A percentile compares a stretch with the other conserved stretches of the same genome.
These are phyloP conservation scores for Arachis monticola DNA, from an alignment of 331 rosid genomes.

Conservation along the genomic window DNA sequence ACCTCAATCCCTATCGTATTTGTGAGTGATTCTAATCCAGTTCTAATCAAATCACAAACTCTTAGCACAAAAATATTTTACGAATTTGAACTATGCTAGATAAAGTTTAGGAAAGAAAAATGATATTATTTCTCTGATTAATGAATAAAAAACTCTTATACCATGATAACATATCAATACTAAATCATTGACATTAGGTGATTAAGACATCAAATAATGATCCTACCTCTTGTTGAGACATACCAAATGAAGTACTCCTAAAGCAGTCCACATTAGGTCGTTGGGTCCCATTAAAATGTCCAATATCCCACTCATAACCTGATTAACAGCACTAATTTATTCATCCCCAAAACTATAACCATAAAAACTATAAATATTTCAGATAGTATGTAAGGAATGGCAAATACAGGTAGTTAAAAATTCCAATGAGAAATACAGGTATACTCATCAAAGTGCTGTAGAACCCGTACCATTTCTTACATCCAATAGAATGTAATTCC, in stretches of 20 bases:
- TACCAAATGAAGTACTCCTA: slow-evolving; percentile 91
- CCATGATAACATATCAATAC: slow-evolving; percentile 23
- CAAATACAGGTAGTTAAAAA: not conserved
- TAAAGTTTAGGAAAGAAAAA: no score
- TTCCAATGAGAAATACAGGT: slow-evolving; percentile 36
- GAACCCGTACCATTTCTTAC: slow-evolving; percentile 84
- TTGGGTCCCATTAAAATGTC: slow-evolving; percentile 79
- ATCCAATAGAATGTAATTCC: slow-evolving; percentile 64
- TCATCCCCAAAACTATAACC: slow-evolving; percentile 41
- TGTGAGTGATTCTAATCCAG: not conserved
- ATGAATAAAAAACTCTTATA: not conserved
- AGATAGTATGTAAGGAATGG: slow-evolving; percentile 9
- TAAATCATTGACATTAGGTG: slow-evolving; percentile 28
- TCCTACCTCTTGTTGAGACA: slow-evolving; percentile 70
- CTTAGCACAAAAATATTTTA: slow-evolving; percentile 5
- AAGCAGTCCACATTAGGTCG: slow-evolving; percentile 91
- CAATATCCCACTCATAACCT: slow-evolving; percentile 99
- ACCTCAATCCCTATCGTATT: not conserved
- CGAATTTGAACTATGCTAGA: slow-evolving; percentile 6
- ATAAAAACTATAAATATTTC: slow-evolving; percentile 16
- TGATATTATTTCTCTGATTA: no score
- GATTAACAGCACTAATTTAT: slow-evolving; percentile 46
- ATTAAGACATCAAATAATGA: slow-evolving; percentile 36
- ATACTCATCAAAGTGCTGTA: slow-evolving; percentile 23
- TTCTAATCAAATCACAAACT: slow-evolving; percentile 11